phyloP scores from a whole-genome alignment of 495 filamentous ascomycete genomes.

The Trypethelium eluteriae region DNA sequence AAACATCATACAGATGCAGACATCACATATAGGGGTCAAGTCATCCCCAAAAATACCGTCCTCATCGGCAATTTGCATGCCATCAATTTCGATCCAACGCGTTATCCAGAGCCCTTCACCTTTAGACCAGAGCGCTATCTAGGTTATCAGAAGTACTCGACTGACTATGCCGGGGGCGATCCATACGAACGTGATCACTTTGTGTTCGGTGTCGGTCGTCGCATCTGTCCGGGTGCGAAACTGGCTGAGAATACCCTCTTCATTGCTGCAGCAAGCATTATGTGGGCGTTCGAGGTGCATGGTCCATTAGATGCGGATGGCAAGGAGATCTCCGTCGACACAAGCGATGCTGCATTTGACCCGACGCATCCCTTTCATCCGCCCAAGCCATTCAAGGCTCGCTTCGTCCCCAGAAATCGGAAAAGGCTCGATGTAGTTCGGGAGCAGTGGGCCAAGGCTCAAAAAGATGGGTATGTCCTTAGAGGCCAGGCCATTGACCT shows the following conservation, averaged over 20 bases:
- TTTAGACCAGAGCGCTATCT: constrained; percentile 27
- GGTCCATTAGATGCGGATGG: constrained; percentile 28
- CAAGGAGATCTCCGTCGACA: constrained; percentile 23
- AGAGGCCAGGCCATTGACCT: background rate
- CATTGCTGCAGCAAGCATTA: constrained; percentile 23
- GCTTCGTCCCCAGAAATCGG: background rate
- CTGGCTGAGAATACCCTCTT: constrained; percentile 29
- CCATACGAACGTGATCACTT: constrained; percentile 30
- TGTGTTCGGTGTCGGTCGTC: constrained; percentile 30
- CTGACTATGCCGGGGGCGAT: constrained; percentile 19
- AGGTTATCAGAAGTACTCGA: constrained; percentile 8
- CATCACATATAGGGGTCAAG: constrained; percentile 31
- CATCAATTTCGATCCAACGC: constrained; percentile 26
- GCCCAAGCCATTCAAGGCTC: background rate
- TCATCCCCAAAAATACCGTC: constrained; percentile 27
- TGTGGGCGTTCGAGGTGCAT: constrained; percentile 30
- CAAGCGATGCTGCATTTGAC: background rate
- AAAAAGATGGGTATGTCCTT: background rate
- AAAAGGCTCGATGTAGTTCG: background rate
- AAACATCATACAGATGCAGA: constrained; percentile 21
- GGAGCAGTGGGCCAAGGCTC: background rate
- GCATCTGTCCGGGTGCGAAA: constrained; percentile 31
- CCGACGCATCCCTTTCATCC: background rate
- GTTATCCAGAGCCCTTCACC: constrained; percentile 17
- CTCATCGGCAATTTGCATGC: constrained; percentile 26